Base-by-base conservation (phyloP, 2,329 filamentous ascomycete species). In the Beauveria bassiana region DNA sequence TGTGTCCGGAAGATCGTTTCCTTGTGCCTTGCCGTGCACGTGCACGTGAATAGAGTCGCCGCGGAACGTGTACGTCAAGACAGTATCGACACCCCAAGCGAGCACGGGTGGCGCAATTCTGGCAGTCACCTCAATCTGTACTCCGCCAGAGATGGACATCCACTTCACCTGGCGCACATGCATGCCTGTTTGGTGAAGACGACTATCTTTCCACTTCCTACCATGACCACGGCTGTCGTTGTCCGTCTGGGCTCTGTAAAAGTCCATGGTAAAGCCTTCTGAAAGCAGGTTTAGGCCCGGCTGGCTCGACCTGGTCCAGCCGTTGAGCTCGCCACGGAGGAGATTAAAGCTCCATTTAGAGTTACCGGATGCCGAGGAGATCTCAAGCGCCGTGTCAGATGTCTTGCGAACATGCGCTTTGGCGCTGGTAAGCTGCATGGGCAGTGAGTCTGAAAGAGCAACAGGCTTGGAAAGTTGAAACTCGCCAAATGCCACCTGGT, bases 201-300 rank as follows among this genome's bases (percentile, higher is more conserved):
- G 74, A 7, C 72, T 68, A 20, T 77, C 75, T 12, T 76, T 71
- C 86, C 86, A 89, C 63, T 86, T 78, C 57, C 77, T 74, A 1
- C 84, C 85, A 65, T 83, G 82, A 7, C 76, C 75, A 0, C 80
- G 80, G 4, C 77, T 75, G 68, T 89, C 86, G 68, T 89, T 89
- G 72, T 89, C 85, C 0, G 86, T 89, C 43, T 81, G 77, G 0
- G 87, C 82, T 45, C 86, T 85, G 75, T 86, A 88, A 69, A 89
- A 82, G 64, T 79, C 78, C 46, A 86, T 75, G 2, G 72, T 65
- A 2, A 79, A 66, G 0, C 79, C 78, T 34, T 76, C 68, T 4
- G 75, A 77, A 54, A 83, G 73, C 31, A 81, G 67, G 64, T 79
- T 78, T 26, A 64, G 61, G 8, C 68, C 53, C 0, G 70, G 67